Percentiles rank a stretch among this genome's conserved stretches.
phyloP scores from a whole-genome alignment of 257 asterid species.

The Rubia yunnanensis region DNA sequence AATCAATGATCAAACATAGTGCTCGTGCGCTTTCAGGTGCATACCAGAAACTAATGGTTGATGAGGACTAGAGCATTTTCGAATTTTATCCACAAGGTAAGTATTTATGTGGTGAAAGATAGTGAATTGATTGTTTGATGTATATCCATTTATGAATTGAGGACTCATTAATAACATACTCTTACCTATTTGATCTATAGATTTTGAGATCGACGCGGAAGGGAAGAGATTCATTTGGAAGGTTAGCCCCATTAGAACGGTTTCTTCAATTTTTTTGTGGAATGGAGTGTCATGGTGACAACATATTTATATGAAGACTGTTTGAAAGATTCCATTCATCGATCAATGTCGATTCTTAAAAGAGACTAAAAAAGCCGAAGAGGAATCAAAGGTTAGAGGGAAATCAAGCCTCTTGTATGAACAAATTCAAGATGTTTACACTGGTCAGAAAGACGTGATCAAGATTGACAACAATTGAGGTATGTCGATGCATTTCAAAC shows the following conservation, averaged over 20 bases:
- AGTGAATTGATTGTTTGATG: neutral
- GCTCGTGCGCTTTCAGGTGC: slow-evolving; percentile 44
- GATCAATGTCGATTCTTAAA: slow-evolving; percentile 41
- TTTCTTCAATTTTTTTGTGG: neutral
- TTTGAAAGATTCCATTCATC: slow-evolving; percentile 46
- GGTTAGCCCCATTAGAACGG: slow-evolving; percentile 19
- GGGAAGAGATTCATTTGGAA: slow-evolving; percentile 54
- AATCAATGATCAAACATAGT: slow-evolving; percentile 17
- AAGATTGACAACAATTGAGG: neutral
- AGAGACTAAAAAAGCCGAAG: slow-evolving; percentile 35
- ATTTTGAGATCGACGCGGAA: slow-evolving; percentile 36
- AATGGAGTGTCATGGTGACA: neutral
- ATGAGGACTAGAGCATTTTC: slow-evolving; percentile 24
- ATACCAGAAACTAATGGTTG: slow-evolving; percentile 36
- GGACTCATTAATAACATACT: neutral
- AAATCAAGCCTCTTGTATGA: slow-evolving; percentile 2
- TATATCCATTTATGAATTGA: neutral
- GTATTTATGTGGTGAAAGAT: slow-evolving; percentile 1
- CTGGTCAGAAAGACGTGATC: neutral
- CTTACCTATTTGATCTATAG: slow-evolving; percentile 17
- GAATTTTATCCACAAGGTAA: slow-evolving; percentile 47
- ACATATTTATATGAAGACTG: slow-evolving; percentile 25
- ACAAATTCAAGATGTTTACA: neutral
- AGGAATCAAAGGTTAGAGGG: slow-evolving; percentile 29
- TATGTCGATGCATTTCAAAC: neutral